These are phyloP conservation scores for Pascua guehoae DNA, from an alignment of 1,284 basidiomycete species.

Conservation along the genomic window DNA sequence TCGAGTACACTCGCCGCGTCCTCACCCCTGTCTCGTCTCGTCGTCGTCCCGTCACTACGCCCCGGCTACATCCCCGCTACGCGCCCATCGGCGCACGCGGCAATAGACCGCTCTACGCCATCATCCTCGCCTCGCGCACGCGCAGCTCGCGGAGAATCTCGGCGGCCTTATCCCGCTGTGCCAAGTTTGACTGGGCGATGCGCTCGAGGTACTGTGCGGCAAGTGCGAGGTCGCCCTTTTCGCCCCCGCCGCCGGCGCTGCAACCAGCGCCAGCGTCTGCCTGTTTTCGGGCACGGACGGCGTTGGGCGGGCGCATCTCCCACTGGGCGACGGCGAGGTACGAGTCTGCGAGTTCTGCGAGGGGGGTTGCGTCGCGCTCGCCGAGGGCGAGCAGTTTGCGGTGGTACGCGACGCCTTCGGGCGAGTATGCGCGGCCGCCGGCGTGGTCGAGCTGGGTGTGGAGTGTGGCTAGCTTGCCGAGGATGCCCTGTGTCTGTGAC, in stretches of 20 bases:
- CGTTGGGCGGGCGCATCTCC: slow-evolving; percentile 56
- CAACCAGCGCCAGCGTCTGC: slow-evolving; percentile 9
- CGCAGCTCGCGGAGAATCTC: slow-evolving; percentile 36
- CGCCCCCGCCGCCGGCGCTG: not conserved
- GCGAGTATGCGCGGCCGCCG: not conserved
- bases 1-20: too few species aligned
- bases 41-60: too few species aligned
- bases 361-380: slow-evolving; percentile 58
- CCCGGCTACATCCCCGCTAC: not conserved
- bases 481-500: slow-evolving; percentile 68
- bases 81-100: too few species aligned
- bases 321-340: slow-evolving; percentile 74
- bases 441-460: slow-evolving; percentile 48
- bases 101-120: not conserved
- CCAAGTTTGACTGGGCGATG: slow-evolving; percentile 60
- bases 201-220: slow-evolving; percentile 59
- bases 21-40: too few species aligned
- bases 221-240: slow-evolving; percentile 37
- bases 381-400: slow-evolving; percentile 66
- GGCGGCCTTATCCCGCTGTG: slow-evolving; percentile 40
- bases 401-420: slow-evolving; percentile 32
- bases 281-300: too few species aligned
- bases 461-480: slow-evolving; percentile 69
- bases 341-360: slow-evolving; percentile 72
- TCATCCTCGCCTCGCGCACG: slow-evolving; percentile 28